Conservation (phyloP, 176 grass and related monocot species). For the Cymbopogon citratus region DNA sequence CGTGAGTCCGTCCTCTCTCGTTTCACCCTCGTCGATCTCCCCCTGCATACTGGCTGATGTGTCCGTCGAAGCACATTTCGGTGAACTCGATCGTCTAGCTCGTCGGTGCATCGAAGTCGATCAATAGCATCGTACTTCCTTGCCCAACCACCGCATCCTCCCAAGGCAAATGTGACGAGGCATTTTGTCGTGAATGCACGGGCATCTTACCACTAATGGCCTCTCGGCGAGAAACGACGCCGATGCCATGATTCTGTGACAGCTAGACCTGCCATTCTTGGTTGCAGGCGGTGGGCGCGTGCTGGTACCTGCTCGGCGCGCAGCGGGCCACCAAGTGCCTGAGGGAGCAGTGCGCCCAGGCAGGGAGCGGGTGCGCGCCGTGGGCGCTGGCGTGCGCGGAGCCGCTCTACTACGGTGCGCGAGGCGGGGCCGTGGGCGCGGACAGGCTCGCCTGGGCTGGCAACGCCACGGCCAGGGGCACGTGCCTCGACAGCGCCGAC, state of each 20-base stretch:
- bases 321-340: conserved; percentile 84
- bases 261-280: background rate
- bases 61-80: background rate
- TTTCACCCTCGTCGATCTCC: too few relatives aligned
- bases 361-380: conserved; percentile 32
- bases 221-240: background rate
- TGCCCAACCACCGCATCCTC: background rate
- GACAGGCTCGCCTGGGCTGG: conserved; percentile 52
- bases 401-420: conserved; percentile 59
- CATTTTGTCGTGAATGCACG: background rate
- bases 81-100: background rate
- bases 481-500: conserved; percentile 51
- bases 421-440: background rate
- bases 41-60: background rate
- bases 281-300: conserved; percentile 71
- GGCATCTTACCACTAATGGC: background rate
- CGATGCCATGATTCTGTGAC: background rate
- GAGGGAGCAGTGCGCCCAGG: conserved; percentile 39
- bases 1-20: conserved; percentile 26
- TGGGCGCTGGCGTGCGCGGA: conserved; percentile 41
- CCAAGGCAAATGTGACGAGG: background rate
- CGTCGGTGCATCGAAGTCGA: background rate
- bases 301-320: conserved; percentile 86
- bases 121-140: background rate
- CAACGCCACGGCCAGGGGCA: conserved; percentile 39